Evolutionary conservation across 2,329 filamentous ascomycete species (phyloP).

Genomic region (Bipolaris oryzae): DNA sequence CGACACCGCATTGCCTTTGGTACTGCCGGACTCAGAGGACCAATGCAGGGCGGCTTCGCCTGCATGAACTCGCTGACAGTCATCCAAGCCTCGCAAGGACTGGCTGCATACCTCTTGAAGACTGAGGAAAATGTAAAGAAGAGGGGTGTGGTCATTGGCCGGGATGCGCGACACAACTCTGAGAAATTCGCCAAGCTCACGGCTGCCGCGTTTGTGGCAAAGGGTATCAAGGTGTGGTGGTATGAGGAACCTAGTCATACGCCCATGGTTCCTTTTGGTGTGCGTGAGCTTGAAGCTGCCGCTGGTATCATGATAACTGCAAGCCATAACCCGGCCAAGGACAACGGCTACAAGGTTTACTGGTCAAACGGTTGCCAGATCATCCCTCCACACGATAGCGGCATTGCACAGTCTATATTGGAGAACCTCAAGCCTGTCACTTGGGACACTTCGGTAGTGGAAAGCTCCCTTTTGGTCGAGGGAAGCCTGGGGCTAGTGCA

Average conservation of each 20-base stretch:
- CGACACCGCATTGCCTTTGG: conserved; percentile 65
- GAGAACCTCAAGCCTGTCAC: conserved; percentile 60
- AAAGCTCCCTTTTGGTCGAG: conserved; percentile 50
- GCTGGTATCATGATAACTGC: conserved; percentile 71
- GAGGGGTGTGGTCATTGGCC: conserved; percentile 64
- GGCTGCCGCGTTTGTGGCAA: conserved; percentile 64
- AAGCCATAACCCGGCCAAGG: conserved; percentile 67
- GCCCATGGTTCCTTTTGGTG: conserved; percentile 66
- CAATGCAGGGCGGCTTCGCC: conserved; percentile 69
- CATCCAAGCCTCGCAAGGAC: conserved; percentile 68
- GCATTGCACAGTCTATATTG: conserved; percentile 63
- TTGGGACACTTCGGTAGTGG: conserved; percentile 55
- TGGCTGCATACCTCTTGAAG: conserved; percentile 63
- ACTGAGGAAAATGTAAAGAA: conserved; percentile 51
- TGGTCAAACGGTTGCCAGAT: conserved; percentile 70
- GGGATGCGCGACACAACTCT: conserved; percentile 68
- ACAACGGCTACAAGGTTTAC: conserved; percentile 73
- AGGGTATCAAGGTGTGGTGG: conserved; percentile 65
- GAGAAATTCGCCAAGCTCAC: conserved; percentile 65
- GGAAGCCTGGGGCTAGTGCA: conserved; percentile 50
- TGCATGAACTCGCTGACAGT: conserved; percentile 65
- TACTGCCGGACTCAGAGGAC: conserved; percentile 66
- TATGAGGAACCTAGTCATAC: conserved; percentile 64
- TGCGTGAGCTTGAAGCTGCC: conserved; percentile 59
- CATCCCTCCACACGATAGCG: conserved; percentile 65